phyloP scores from a whole-genome alignment of 2,329 filamentous ascomycete species.

The Drechslera avenae region DNA sequence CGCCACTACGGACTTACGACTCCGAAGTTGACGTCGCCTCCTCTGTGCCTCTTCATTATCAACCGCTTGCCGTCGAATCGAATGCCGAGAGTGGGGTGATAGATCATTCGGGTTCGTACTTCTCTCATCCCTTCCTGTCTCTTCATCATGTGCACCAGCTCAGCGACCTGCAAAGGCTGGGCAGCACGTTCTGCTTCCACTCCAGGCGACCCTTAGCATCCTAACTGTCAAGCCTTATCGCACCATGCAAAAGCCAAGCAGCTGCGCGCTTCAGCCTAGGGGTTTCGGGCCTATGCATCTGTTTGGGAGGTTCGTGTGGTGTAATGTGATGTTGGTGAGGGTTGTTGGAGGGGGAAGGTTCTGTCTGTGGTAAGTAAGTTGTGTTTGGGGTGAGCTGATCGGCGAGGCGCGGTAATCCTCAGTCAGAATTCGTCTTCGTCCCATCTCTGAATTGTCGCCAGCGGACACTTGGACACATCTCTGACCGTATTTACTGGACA shows the following conservation, averaged over 20 bases:
- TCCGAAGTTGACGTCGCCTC: slow-evolving; percentile 2
- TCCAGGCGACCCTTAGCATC: slow-evolving; percentile 14
- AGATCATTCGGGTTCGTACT: slow-evolving; percentile 1
- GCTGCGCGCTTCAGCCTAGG: slow-evolving; percentile 9
- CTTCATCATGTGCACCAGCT: slow-evolving; percentile 4
- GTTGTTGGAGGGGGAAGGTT: slow-evolving; percentile 3
- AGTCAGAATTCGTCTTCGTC: too few species aligned
- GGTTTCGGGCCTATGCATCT: slow-evolving; percentile 17
- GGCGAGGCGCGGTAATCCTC: too few species aligned
- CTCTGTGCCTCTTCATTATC: slow-evolving; percentile 15
- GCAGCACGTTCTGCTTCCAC: slow-evolving; percentile 5
- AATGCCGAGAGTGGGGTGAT: slow-evolving; percentile 8
- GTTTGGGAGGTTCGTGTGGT: slow-evolving; percentile 10
- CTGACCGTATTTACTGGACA: too few species aligned
- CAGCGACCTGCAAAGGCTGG: not conserved
- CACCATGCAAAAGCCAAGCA: slow-evolving; percentile 11
- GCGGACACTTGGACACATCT: too few species aligned
- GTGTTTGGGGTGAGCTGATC: not conserved
- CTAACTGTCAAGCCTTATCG: slow-evolving; percentile 7
- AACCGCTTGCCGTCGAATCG: slow-evolving; percentile 10
- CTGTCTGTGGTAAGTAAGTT: slow-evolving; percentile 5
- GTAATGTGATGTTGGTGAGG: not conserved
- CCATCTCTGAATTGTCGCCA: too few species aligned
- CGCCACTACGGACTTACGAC: slow-evolving; percentile 1
- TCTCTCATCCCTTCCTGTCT: slow-evolving; percentile 1